A percentile compares a stretch with the other conserved stretches of the same genome.
These are phyloP conservation scores for Gloeostereum incarnatum DNA, from an alignment of 768 basidiomycete species.

Conservation along the genomic window DNA sequence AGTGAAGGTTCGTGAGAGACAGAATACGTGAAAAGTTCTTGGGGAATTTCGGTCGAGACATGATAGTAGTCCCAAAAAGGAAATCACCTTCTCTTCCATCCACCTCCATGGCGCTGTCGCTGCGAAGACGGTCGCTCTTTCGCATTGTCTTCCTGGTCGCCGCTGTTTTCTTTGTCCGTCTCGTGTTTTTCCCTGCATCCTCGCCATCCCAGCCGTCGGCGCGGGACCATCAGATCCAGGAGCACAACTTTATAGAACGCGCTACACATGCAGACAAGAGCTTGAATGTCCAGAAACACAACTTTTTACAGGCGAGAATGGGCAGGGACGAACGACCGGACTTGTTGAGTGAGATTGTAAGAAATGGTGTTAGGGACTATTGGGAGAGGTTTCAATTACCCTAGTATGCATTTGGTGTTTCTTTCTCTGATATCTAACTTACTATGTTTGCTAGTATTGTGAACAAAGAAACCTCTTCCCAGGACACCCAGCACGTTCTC, in stretches of 20 bases:
- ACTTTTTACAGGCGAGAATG: conserved; percentile 81
- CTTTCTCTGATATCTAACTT: not conserved
- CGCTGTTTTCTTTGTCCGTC: conserved; percentile 23
- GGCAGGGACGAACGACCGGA: conserved; percentile 78
- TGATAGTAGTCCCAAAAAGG: too few relatives aligned
- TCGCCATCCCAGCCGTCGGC: conserved; percentile 14
- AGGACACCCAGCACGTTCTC: conserved; percentile 86
- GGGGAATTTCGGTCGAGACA: too few relatives aligned
- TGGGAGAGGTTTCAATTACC: conserved; percentile 92
- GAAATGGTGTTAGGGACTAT: conserved; percentile 75
- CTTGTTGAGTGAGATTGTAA: conserved; percentile 65
- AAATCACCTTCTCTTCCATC: too few relatives aligned
- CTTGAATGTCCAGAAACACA: conserved; percentile 82
- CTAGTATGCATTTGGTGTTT: conserved; percentile 47
- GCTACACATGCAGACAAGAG: conserved; percentile 58
- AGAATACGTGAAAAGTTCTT: too few relatives aligned
- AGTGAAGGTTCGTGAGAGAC: too few relatives aligned
- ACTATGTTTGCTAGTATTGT: conserved; percentile 45
- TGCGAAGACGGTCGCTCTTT: conserved; percentile 42
- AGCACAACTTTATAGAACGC: conserved; percentile 46
- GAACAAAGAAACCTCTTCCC: conserved; percentile 74
- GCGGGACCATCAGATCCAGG: conserved; percentile 29
- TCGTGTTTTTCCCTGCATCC: conserved; percentile 18
- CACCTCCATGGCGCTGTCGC: conserved; percentile 25
- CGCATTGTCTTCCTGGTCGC: conserved; percentile 28